A percentile compares a stretch with the other conserved stretches of the same genome.
phyloP scores from a whole-genome alignment of 1,284 basidiomycete genomes.

The Trichosporon inkin region DNA sequence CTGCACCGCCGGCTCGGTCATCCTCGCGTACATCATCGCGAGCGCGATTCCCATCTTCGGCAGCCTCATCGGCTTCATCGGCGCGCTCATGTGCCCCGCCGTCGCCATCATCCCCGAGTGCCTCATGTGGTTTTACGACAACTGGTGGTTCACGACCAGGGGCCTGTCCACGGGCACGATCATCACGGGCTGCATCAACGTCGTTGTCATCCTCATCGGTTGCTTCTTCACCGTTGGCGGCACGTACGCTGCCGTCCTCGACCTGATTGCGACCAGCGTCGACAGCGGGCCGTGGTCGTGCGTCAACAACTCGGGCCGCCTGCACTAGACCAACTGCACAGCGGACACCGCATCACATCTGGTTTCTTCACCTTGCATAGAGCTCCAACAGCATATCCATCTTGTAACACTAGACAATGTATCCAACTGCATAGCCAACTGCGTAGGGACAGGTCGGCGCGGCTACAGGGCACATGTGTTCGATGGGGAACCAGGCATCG shows the following conservation, averaged over 20 bases:
- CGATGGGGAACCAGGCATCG: no score
- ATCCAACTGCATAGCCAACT: no score
- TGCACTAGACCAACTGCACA: background rate
- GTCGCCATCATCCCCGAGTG: constrained; percentile 26
- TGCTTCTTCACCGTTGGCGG: constrained; percentile 29
- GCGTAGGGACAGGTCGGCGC: no score
- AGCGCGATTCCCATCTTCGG: constrained; percentile 26
- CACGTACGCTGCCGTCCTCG: constrained; percentile 29
- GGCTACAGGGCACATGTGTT: no score
- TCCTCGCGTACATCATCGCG: constrained; percentile 32
- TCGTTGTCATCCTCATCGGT: constrained; percentile 33
- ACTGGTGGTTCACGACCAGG: constrained; percentile 16
- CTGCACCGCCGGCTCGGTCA: constrained; percentile 19
- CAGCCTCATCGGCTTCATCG: constrained; percentile 32
- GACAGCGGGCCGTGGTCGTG: constrained; percentile 28
- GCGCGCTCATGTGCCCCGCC: constrained; percentile 28
- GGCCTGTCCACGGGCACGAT: constrained; percentile 17
- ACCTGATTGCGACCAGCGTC: constrained; percentile 24
- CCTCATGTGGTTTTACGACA: constrained; percentile 37
- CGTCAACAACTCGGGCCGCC: constrained; percentile 24
- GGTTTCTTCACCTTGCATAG: background rate
- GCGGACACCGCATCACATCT: no score
- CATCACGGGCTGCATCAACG: constrained; percentile 23
- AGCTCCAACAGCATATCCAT: no score
- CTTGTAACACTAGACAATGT: no score